These are phyloP conservation scores for Akanthomyces lecanii DNA, from an alignment of 2,329 filamentous ascomycete species.

Conservation along the genomic window DNA sequence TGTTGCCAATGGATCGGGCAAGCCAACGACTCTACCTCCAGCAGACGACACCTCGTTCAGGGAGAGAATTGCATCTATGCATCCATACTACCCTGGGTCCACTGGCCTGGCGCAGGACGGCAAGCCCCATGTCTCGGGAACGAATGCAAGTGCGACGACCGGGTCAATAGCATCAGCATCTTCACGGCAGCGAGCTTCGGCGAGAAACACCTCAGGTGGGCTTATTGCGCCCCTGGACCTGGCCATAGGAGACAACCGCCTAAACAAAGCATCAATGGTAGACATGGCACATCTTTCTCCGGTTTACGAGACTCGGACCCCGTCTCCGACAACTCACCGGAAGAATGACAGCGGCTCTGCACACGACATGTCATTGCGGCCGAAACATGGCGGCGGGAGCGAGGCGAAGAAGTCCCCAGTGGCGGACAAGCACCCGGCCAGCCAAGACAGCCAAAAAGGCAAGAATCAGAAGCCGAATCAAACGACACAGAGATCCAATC, in stretches of 20 bases:
- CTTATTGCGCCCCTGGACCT: conserved; percentile 54
- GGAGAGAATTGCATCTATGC: conserved; percentile 40
- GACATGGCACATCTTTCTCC: conserved; percentile 61
- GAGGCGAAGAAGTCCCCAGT: conserved; percentile 24
- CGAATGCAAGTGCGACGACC: conserved; percentile 22
- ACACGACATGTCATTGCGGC: conserved; percentile 3
- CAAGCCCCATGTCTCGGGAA: conserved; percentile 12
- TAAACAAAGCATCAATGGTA: conserved; percentile 30
- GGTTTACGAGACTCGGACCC: conserved; percentile 68
- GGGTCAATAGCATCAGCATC: conserved; percentile 29
- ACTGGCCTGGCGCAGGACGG: conserved; percentile 30
- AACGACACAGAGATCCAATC: background rate
- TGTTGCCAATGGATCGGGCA: conserved; percentile 34
- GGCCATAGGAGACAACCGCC: conserved; percentile 43
- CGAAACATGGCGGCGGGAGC: background rate
- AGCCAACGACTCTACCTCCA: conserved; percentile 19
- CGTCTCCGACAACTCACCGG: conserved; percentile 60
- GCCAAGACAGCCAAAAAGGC: conserved; percentile 17
- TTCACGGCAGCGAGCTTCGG: conserved; percentile 33
- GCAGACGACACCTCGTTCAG: conserved; percentile 39
- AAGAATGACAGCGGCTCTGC: conserved; percentile 41
- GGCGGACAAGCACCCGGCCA: conserved; percentile 22
- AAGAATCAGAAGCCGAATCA: conserved; percentile 36
- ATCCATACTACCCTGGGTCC: conserved; percentile 27
- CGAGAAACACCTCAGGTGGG: conserved; percentile 43